Evolutionary conservation across 75 land plant species (phyloP).

Genomic region (Ceratopteris richardii): DNA sequence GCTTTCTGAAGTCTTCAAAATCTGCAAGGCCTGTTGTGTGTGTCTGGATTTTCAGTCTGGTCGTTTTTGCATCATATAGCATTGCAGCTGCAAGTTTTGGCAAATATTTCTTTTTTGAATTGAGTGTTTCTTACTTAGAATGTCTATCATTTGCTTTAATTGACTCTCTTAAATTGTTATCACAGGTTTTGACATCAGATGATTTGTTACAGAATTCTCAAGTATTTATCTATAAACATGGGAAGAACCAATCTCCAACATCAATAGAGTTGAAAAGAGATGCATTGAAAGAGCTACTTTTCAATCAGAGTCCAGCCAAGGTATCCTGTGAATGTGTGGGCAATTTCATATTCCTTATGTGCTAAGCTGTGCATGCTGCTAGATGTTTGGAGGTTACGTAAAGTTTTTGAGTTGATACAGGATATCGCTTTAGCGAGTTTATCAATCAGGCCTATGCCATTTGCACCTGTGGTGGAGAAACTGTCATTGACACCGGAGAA

Average conservation of each 20-base stretch:
- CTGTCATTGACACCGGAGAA: constrained; percentile 47
- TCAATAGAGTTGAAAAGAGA: constrained; percentile 53
- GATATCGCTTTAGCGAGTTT: constrained; percentile 87
- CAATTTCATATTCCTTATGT: not conserved
- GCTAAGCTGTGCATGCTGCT: no score
- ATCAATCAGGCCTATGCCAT: constrained; percentile 83
- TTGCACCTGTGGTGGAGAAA: constrained; percentile 80
- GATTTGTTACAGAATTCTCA: constrained; percentile 55
- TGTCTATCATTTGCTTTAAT: no score
- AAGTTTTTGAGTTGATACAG: constrained; percentile 17
- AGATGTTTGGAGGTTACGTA: no score
- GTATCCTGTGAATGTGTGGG: constrained; percentile 16
- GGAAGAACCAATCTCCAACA: constrained; percentile 58
- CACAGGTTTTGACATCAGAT: constrained; percentile 32
- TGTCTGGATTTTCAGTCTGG: no score
- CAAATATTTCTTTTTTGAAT: no score
- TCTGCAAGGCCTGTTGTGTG: no score
- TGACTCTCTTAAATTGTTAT: not conserved
- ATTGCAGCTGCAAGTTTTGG: no score
- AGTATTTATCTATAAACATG: constrained; percentile 61
- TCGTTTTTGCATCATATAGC: no score
- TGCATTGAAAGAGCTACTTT: constrained; percentile 57
- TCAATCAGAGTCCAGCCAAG: constrained; percentile 83
- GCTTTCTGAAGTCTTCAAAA: no score
- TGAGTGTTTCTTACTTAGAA: no score